Evolutionary conservation across 2,329 filamentous ascomycete species (phyloP), one percentile per base, ranked within the genome.

Genomic region (Dendryphion nanum): DNA sequence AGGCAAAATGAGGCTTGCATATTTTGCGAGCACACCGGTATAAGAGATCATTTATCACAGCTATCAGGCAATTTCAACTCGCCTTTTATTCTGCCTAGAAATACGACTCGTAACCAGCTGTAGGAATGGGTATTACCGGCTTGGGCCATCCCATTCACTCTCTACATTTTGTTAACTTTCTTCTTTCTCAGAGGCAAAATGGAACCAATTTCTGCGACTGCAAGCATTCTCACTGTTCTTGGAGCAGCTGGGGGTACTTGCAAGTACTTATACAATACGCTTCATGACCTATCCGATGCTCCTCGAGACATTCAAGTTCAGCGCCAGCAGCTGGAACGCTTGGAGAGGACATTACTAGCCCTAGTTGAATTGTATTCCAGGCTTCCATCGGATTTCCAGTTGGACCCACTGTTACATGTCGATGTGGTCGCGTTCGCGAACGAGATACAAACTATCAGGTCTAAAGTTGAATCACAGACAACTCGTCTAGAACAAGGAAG

Each of bases 171-270:
- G n/a, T n/a, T n/a, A n/a, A n/a, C n/a, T n/a, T n/a, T n/a, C n/a
- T n/a, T n/a, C n/a, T n/a, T n/a, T n/a, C n/a, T n/a, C n/a, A n/a
- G n/a, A n/a, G n/a, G n/a, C n/a, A n/a, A n/a, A n/a, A 47, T 47
- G 44, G 44, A 47, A 21, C 41, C 44, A 4, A 15, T 45, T 28
- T 41, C 38, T 10, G 16, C 23, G 13, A 12, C 30, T 13, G 44
- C 44, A n/a, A 47, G 44, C 24, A 15, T 47, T 15, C 24, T 47
- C 3, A 47, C 44, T 2, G 13, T 47, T 3, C 35, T 47, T n/a
- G 39, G 18, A 1, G 42, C 30, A 4, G 37, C 44, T 5, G 42
- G 38, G 2, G 30, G 30, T 2, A 20, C 41, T 12, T 42, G 32
- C 33, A 41, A 45, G 26, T 37, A 38, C 17, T 7, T 47, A 6